Percentiles rank a stretch among this genome's conserved stretches.
phyloP scores from a whole-genome alignment of 495 filamentous ascomycete species.

The Hypoxylon subgilvum region DNA sequence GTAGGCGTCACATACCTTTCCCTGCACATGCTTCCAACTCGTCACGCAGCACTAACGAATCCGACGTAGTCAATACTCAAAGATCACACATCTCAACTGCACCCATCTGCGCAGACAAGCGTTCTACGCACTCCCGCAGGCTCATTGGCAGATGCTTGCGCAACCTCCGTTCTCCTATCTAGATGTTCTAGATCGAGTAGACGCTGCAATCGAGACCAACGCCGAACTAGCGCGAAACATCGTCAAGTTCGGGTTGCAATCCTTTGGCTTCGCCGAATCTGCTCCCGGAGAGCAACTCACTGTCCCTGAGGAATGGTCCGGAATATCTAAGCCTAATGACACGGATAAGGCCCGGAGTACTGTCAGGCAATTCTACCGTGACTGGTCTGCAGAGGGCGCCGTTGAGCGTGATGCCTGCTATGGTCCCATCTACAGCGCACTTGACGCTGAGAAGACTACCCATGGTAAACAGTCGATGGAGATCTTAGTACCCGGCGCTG shows the following conservation, averaged over 20 bases:
- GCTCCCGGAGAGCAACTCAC: slow-evolving; percentile 26
- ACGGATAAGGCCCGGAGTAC: slow-evolving; percentile 90
- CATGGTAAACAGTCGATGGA: slow-evolving; percentile 44
- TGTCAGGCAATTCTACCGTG: slow-evolving; percentile 89
- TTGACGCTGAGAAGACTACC: slow-evolving; percentile 62
- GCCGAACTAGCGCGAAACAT: slow-evolving; percentile 82
- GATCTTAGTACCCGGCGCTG: slow-evolving; percentile 81
- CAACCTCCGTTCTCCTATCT: slow-evolving; percentile 81
- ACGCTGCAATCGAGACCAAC: slow-evolving; percentile 88
- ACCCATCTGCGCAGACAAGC: slow-evolving; percentile 87
- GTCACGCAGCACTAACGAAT: slow-evolving; percentile 17
- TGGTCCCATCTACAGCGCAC: slow-evolving; percentile 68
- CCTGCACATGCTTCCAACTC: not conserved
- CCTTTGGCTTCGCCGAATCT: slow-evolving; percentile 60
- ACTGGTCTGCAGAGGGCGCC: slow-evolving; percentile 84
- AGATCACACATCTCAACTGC: slow-evolving; percentile 78
- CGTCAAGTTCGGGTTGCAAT: slow-evolving; percentile 65
- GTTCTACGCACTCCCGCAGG: slow-evolving; percentile 86
- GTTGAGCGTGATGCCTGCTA: slow-evolving; percentile 78
- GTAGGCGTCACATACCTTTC: slow-evolving; percentile 24
- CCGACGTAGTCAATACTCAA: slow-evolving; percentile 75
- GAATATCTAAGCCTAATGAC: slow-evolving; percentile 69
- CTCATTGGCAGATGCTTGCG: slow-evolving; percentile 81
- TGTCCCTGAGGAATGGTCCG: slow-evolving; percentile 63
- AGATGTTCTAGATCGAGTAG: slow-evolving; percentile 74